phyloP scores from a whole-genome alignment of 139 green algal species.

The Chlorella vulgaris region DNA sequence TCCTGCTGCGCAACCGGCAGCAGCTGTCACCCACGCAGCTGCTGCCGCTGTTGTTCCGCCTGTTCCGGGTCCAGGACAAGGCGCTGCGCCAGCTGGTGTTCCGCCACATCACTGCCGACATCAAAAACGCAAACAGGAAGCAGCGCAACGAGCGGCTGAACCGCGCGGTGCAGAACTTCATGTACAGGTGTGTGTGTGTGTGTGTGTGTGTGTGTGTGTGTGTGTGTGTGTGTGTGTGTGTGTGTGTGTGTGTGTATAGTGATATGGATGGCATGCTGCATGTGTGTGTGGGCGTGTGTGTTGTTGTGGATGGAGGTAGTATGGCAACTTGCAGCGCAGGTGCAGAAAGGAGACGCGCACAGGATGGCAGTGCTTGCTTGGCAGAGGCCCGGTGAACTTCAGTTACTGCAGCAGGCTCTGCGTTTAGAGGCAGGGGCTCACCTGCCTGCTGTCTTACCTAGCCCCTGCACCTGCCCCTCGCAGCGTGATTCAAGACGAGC shows the following conservation, averaged over 20 bases:
- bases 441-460: not conserved
- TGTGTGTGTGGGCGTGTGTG: no score
- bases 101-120: conserved; percentile 92
- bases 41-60: conserved; percentile 93
- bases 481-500: conserved; percentile 74
- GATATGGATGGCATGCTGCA: not conserved
- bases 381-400: no score
- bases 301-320: no score
- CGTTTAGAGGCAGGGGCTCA: no score
- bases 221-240: not conserved
- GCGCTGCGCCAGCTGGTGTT: conserved; percentile 78
- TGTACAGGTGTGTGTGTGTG: conserved; percentile 25
- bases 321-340: no score
- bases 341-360: no score
- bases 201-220: not conserved
- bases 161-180: conserved; percentile 77
- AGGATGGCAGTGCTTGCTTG: no score
- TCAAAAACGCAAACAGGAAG: conserved; percentile 87
- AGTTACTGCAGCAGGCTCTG: no score
- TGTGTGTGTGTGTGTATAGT: not conserved
- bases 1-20: conserved; percentile 88
- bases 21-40: conserved; percentile 70
- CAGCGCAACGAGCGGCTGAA: conserved; percentile 87
- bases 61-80: conserved; percentile 80
- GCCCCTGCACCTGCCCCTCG: not conserved